Evolutionary conservation across 2,329 filamentous ascomycete genomes (phyloP), one percentile per base, ranked within the genome.

Genomic region (Akanthomyces muscarius): DNA sequence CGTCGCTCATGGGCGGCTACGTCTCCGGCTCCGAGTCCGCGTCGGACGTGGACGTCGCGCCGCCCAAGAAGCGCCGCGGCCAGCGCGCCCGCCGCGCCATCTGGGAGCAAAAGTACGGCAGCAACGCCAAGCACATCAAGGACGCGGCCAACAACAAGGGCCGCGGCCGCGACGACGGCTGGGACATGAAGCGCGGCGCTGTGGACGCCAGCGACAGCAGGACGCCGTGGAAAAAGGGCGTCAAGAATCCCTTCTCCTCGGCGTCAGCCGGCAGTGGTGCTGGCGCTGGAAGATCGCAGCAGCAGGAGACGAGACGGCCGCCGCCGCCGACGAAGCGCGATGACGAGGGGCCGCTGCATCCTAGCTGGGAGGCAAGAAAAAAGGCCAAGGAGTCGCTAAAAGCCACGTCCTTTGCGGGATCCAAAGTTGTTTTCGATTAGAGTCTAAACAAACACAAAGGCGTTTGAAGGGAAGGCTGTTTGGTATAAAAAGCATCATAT

Each of bases 81-180:
- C 91, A 96, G 75, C 83, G 87, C 50, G 89, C 89, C n/a, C 85
- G 91, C 10, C 89, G 90, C 71, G 85, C 87, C 28, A 89, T 95
- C 64, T 90, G 87, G 80, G 90, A 94, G 77, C 88, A 91, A 77
- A 94, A 93, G 71, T 94, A 83, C 72, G 90, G 90, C 56, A 80
- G 82, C 16, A 81, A 83, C 65, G 91, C 91, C 1, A 89, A 87
- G 68, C 90, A 92, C 70, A 73, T 87, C 50, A 79, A 80, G 63
- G 73, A 75, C 66, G 68, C 78, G 74, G 63, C 69, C 68, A 73
- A 69, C 52, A 62, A 58, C 23, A 68, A 70, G 63, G 66, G 42
- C n/a, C 53, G 45, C 25, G 71, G 75, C 8, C 71, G 80, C 44
- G 82, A 84, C 55, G 71, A 78, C 11, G 83, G 83, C 1, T 88